Base-by-base conservation (phyloP, 129 eudicot genomes). In the Mikania micrantha region DNA sequence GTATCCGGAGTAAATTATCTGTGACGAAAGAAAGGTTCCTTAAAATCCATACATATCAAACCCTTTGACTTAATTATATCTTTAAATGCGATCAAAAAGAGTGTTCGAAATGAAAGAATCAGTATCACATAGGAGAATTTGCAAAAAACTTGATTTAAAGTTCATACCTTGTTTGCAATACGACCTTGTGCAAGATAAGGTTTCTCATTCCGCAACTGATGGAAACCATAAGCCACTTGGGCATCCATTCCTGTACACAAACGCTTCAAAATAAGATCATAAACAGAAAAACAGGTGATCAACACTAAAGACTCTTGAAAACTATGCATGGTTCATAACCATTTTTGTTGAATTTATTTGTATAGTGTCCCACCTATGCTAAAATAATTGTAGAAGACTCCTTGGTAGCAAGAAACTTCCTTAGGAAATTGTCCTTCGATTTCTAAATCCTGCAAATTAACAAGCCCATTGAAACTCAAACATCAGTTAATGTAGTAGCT, bases 161-260 rank as follows among this genome's bases (percentile, higher is more conserved):
- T 41, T 41, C 67, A n/a, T 16, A 93, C 98, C 96, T 93, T 93
- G 83, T 93, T 93, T 44, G 96, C 69, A 29, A 93, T 75, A 52
- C 95, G 96, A 60, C 98, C 95, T 54, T 84, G 92, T 34, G 98
- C 96, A 61, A 86, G 98, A 76, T 86, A 81, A 31, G 98, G 96
- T 75, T 86, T 93, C 71, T 93, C 87, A 68, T 89, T 86, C 38
- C 95, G 96, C 76, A 93, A 77, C 56, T 84, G 76, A 63, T 93
- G 99, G 74, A 93, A 93, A 28, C 93, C 95, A 60, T 89, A 87
- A 17, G 96, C 95, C 71, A 94, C 95, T 75, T 81, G 98, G 20
- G 96, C 98, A 83, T 93, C 98, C 98, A 93, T 93, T 62, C 98
- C 98, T 93, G 65, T 31, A 79, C 50, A 22, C 36, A 29, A 21